Base-by-base conservation (phyloP, 352 stramenopile species). In the Plasmopara muralis region DNA sequence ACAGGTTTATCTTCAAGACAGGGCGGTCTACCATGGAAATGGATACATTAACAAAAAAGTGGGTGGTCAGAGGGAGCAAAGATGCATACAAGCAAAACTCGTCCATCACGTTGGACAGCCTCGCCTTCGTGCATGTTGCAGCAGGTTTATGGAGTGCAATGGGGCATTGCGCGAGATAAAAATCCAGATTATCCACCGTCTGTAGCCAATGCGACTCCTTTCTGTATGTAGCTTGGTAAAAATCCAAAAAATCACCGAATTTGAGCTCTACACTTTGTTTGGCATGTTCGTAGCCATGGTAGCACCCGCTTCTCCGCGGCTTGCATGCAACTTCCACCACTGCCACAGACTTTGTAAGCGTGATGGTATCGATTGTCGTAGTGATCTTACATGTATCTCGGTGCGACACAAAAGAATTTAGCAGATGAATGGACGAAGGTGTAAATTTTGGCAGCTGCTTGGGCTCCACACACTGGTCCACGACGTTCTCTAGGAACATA, bases 301-400 rank as follows among this genome's bases (percentile, higher is more conserved):
- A 93, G 44, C 62, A 83, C 16, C 48, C 60, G 35, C 51, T 62
- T 18, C 39, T 56, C 14, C 45, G 34, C 9, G 77, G 62, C 55
- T 88, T 86, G 56, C 83, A 93, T 31, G 83, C 80, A 31, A 93
- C 67, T 45, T 93, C 83, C 35, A 93, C 76, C 43, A 87, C 83
- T 90, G 41, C 20, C 16, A 45, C 14, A 3, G 12, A 49, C 15
- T 33, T 3, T 40, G n/a, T 12, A 44, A 58, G 28, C 25, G 10
- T 35, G 30, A 41, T 50, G 14, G 4, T 14, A 28, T 14, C 28
- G 8, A 10, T 39, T 20, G n/a, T 25, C 20, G 1, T 25, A 25
- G 1, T 25, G 14, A 15, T 56, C 61, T 57, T 43, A 80, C 68
- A 41, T 28, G 70, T 80, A 39, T 72, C 46, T 18, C 58, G 66